Evolutionary conservation across 2,329 filamentous ascomycete genomes (phyloP), one percentile per base, ranked within the genome.

Genomic region (Didymella glomerata): DNA sequence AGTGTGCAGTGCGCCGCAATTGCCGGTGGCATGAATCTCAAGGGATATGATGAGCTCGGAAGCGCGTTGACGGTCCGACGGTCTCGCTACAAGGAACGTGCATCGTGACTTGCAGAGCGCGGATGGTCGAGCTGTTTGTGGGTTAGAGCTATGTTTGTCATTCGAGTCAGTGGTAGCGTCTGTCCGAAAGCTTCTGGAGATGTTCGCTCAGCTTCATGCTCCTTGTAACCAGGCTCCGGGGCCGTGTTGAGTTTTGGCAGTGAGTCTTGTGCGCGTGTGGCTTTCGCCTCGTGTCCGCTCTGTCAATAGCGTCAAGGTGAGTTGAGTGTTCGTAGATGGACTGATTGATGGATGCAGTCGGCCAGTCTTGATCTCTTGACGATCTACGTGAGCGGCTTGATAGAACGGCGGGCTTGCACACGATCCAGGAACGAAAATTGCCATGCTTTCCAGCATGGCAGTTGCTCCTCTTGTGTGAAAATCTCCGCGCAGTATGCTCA

Each of bases 41-140:
- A n/a, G 20, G 10, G 14, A 5, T 16, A 13, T 22, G 25, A 10
- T 36, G n/a, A 34, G 20, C 18, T 25, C 11, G 28, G 45, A 25
- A 27, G 45, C 25, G 36, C 27, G 10, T 54, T 52, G 13, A 16
- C 22, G 24, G 49, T 36, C 24, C 45, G 38, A 44, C 40, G 24
- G 28, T 27, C 18, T 45, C 14, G 38, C 18, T 40, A 24, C 28
- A 46, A 32, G 8, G 11, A 22, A 36, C 7, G 20, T 45, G 24
- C 28, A 25, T 14, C 14, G 13, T 46, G 49, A 54, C 24, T 49
- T 58, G 30, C 49, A 54, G 45, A 42, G n/a, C 30, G 18, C 49
- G 49, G 54, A 57, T 28, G 44, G 48, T 53, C 54, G 48, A 48
- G 25, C 56, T 30, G 24, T 45, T 49, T 50, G 13, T 47, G 38